These are phyloP conservation scores for Plasmodium yoelii DNA, from an alignment of 169 alveolate genomes.

Conservation along the genomic window DNA sequence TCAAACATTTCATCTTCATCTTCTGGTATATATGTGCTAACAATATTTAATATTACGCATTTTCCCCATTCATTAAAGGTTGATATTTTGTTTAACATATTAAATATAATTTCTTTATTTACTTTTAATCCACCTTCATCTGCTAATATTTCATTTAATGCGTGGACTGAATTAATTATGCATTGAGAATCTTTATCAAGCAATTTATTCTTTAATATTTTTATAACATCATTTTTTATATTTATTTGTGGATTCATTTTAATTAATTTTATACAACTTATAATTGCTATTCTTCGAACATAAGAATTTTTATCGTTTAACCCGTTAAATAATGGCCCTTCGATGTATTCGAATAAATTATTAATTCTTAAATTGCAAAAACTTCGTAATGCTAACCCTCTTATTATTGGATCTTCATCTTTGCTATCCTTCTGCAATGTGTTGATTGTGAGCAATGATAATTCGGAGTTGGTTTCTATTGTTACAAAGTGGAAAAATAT, in stretches of 20 bases:
- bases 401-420: conserved; percentile 96
- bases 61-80: conserved; percentile 98
- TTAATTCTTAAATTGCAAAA: conserved; percentile 95
- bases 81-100: conserved; percentile 82
- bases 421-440: conserved; percentile 97
- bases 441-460: conserved; percentile 97
- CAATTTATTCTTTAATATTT: conserved; percentile 79
- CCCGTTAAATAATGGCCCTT: conserved; percentile 84
- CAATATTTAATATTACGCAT: conserved; percentile 92
- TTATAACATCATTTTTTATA: conserved; percentile 70
- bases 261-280: conserved; percentile 87
- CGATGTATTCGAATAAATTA: conserved; percentile 74
- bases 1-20: conserved; percentile 96
- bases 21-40: conserved; percentile 92
- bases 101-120: conserved; percentile 89
- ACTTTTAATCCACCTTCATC: conserved; percentile 95
- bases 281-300: conserved; percentile 97
- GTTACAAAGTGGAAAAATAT: not conserved
- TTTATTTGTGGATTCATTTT: conserved; percentile 70
- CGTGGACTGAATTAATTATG: conserved; percentile 91
- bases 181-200: conserved; percentile 93
- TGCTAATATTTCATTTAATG: conserved; percentile 94
- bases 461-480: conserved; percentile 95
- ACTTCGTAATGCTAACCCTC: conserved; percentile 98
- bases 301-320: conserved; percentile 94